A percentile compares a stretch with the other conserved stretches of the same genome.
Evolutionary conservation across 2,329 filamentous ascomycete species (phyloP).

Genomic region (Aspergillus awamori): DNA sequence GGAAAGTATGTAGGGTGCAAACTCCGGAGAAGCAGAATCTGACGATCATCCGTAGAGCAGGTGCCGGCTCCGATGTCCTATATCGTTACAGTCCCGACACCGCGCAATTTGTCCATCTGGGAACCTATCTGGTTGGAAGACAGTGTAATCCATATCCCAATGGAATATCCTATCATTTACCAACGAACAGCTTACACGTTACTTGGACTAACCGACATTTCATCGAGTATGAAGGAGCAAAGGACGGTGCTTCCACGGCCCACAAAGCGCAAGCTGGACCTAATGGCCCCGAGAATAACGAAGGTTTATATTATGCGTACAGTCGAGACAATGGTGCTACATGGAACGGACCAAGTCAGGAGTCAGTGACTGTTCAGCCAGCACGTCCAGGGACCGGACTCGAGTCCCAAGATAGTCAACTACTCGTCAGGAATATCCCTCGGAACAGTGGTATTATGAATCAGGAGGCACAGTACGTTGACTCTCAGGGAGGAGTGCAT

Average conservation of each 20-base stretch:
- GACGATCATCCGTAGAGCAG: neutral
- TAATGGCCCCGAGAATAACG: conserved; percentile 8
- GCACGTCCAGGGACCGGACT: neutral
- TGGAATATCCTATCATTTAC: neutral
- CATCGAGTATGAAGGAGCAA: neutral
- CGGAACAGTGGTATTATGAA: conserved; percentile 6
- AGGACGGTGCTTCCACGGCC: neutral
- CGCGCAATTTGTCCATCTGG: neutral
- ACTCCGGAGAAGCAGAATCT: neutral
- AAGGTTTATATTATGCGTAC: conserved; percentile 1
- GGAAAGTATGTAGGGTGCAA: neutral
- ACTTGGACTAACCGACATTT: conserved; percentile 10
- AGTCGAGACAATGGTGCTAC: neutral
- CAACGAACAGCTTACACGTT: neutral
- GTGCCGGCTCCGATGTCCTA: conserved; percentile 4
- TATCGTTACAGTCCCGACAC: neutral
- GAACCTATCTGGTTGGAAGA: neutral
- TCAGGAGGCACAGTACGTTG: conserved; percentile 4
- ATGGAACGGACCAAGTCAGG: neutral
- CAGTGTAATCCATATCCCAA: conserved; percentile 2
- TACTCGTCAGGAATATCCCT: neutral
- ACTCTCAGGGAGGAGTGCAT: neutral
- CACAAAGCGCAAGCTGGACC: conserved; percentile 7
- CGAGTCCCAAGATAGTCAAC: neutral
- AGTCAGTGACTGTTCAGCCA: neutral